Percentiles rank a stretch among this genome's conserved stretches.
Evolutionary conservation across 2,329 filamentous ascomycete species (phyloP).

Genomic region (Aspergillus latus): DNA sequence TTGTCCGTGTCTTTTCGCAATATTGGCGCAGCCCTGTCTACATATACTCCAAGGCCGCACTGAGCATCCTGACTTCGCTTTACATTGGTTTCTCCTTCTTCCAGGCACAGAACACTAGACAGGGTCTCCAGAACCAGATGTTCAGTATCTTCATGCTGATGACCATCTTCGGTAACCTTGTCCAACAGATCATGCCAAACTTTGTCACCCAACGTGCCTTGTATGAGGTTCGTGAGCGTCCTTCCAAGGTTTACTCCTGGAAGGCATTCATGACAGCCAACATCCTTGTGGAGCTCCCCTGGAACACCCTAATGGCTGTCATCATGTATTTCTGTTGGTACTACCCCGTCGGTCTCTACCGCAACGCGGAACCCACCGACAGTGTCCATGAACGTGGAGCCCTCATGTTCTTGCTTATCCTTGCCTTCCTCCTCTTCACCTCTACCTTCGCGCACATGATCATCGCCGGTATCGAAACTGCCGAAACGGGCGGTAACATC

Average conservation of each 20-base stretch:
- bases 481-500: constrained; percentile 66
- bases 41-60: constrained; percentile 76
- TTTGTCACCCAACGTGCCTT: constrained; percentile 60
- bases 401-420: constrained; percentile 64
- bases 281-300: constrained; percentile 70
- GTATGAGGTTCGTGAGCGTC: constrained; percentile 61
- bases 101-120: constrained; percentile 69
- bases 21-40: constrained; percentile 90
- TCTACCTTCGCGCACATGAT: constrained; percentile 72
- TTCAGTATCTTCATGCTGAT: constrained; percentile 84
- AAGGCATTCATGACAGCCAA: constrained; percentile 69
- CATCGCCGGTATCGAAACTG: constrained; percentile 68
- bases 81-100: constrained; percentile 87
- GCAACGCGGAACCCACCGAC: constrained; percentile 42
- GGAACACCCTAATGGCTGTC: constrained; percentile 61
- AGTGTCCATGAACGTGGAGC: constrained; percentile 56
- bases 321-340: constrained; percentile 67
- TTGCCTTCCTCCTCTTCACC: constrained; percentile 69
- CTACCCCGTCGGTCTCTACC: constrained; percentile 58
- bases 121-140: constrained; percentile 87
- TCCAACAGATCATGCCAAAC: constrained; percentile 58
- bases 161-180: constrained; percentile 69
- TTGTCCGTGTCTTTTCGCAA: constrained; percentile 77
- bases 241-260: constrained; percentile 74
- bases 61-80: constrained; percentile 65